A percentile compares a stretch with the other conserved stretches of the same genome.
phyloP scores from a whole-genome alignment of 352 stramenopile species.

The Albugo candida region DNA sequence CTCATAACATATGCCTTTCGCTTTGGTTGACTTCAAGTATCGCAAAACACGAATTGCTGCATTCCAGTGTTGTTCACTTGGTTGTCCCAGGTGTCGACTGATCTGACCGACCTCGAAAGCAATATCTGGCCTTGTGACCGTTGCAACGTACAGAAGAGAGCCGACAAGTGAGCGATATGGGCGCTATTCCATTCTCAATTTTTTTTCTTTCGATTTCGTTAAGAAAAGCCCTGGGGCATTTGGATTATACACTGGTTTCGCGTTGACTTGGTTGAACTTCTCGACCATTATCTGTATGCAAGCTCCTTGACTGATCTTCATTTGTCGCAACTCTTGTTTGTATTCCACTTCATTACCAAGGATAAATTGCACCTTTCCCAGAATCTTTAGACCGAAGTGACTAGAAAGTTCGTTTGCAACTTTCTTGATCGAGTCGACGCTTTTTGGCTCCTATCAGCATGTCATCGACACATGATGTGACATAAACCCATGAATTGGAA shows the following conservation, averaged over 20 bases:
- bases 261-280: neutral
- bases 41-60: neutral
- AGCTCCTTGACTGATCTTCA: slow-evolving; percentile 10
- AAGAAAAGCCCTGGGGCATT: neutral
- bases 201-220: neutral
- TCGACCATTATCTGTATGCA: slow-evolving; percentile 10
- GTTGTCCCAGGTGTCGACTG: neutral
- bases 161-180: too few species aligned
- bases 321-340: neutral
- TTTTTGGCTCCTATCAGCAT: slow-evolving; percentile 9
- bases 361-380: slow-evolving; percentile 7
- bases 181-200: too few species aligned
- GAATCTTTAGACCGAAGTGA: slow-evolving; percentile 9
- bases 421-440: neutral
- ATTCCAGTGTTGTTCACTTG: neutral
- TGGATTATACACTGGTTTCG: neutral
- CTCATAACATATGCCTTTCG: slow-evolving; percentile 5
- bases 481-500: slow-evolving; percentile 5
- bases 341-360: slow-evolving; percentile 12
- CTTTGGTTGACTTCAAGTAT: neutral
- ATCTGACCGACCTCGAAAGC: neutral
- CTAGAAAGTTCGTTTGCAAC: slow-evolving; percentile 5
- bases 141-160: neutral
- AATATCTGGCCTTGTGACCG: neutral
- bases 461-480: slow-evolving; percentile 6